Percentiles rank a stretch among this genome's conserved stretches.
Conservation (phyloP, 1,284 basidiomycete species). For the Agaricales sp. region DNA sequence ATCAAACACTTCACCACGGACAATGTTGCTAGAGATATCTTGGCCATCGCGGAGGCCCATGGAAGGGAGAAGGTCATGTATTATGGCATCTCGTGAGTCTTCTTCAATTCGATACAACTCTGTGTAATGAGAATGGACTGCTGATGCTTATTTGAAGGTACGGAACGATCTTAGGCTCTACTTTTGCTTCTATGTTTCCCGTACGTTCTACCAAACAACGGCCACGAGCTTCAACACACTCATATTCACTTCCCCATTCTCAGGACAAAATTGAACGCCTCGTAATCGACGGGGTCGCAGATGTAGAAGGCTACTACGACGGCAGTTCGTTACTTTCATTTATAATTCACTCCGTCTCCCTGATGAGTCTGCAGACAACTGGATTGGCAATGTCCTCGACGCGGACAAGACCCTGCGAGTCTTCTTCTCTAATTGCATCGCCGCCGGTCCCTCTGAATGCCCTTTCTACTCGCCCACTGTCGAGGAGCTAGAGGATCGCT, state of each 20-base stretch:
- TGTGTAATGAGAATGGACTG: background rate
- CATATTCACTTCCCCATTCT: background rate
- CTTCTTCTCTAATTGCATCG: conserved; percentile 26
- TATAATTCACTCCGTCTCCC: background rate
- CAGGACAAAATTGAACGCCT: conserved; percentile 31
- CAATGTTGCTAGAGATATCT: conserved; percentile 11
- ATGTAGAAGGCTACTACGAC: conserved; percentile 24
- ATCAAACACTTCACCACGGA: conserved; percentile 14
- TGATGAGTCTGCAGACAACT: conserved; percentile 12
- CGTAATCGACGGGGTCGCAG: conserved; percentile 27
- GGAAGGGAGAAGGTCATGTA: conserved; percentile 36
- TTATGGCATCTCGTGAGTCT: conserved; percentile 44
- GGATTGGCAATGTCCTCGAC: conserved; percentile 17
- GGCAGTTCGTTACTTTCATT: conserved; percentile 10
- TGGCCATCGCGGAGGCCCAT: conserved; percentile 21
- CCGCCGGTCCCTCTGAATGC: conserved; percentile 26
- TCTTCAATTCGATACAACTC: background rate
- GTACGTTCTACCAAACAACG: no score
- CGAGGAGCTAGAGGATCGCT: no score
- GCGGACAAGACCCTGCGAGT: no score
- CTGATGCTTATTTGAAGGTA: conserved; percentile 20
- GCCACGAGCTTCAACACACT: no score
- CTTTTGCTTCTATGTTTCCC: conserved; percentile 38
- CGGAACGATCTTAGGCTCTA: conserved; percentile 33
- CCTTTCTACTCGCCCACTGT: conserved; percentile 17